Conservation (phyloP, 202 grass and related monocot genomes). For the Dendrocalamus latiflorus region DNA sequence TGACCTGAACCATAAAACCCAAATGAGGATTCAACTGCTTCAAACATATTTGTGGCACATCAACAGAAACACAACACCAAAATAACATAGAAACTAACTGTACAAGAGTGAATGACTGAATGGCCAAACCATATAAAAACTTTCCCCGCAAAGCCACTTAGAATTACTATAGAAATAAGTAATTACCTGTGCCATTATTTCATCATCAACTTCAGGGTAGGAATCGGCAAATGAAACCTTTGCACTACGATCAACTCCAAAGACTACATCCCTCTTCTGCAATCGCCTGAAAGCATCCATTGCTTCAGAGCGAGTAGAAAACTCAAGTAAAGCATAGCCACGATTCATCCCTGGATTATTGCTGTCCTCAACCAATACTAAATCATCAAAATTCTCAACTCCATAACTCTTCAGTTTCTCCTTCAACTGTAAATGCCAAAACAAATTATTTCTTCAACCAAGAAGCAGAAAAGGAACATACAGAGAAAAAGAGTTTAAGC, state of each 20-base stretch:
- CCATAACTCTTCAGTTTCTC: constrained; percentile 86
- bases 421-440: constrained; percentile 59
- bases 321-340: constrained; percentile 94
- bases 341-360: constrained; percentile 85
- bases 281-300: constrained; percentile 82
- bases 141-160: too few species aligned
- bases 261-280: too few species aligned
- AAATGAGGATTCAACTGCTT: constrained; percentile 22
- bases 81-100: neutral
- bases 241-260: constrained; percentile 69
- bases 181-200: constrained; percentile 93
- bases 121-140: too few species aligned
- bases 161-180: constrained; percentile 2
- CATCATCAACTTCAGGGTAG: constrained; percentile 68
- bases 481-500: neutral
- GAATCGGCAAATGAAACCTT: constrained; percentile 98
- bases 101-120: too few species aligned
- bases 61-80: neutral
- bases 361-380: constrained; percentile 63
- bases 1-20: constrained; percentile 57
- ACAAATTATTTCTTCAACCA: constrained; percentile 23
- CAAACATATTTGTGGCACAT: neutral
- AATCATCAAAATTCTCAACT: constrained; percentile 80
- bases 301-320: constrained; percentile 80
- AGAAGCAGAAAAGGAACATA: constrained; percentile 15